Evolutionary conservation across 371 early-diverging fungal species (phyloP), one percentile per base, ranked within the genome.

Genomic region (Rhizopus sp.): DNA sequence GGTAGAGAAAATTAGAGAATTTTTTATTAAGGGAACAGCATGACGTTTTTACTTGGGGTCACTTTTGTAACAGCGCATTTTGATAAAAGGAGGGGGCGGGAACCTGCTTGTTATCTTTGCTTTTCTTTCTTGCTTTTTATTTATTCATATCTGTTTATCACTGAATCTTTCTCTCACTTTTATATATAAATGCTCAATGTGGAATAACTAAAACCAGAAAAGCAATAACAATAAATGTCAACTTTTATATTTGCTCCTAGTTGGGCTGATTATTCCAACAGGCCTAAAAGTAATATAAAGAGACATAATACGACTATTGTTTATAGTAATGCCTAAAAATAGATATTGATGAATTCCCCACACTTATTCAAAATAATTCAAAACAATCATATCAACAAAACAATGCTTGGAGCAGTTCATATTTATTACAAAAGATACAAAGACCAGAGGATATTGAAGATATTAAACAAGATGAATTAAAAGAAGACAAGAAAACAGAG

Each of bases 191-290:
- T 23, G 2, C 23, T 23, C 23, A 23, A 23, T 40, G 23, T 42
- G 32, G 12, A 40, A 15, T 15, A 39, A 32, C 7, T 6, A 16
- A 41, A 8, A 40, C 47, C 3, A 56, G 17, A 31, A 45, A 35
- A 17, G 9, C 17, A 35, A 46, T 37, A 50, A 15, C 46, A 52
- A 52, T 39, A 52, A 55, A 64, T 64, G 64, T 64, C 64, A 55
- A 64, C 60, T 59, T 64, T 64, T 64, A 56, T 59, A 56, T 64
- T 60, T 60, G 60, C 60, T 51, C 60, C 64, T 37, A 64, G 56
- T 60, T 59, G 64, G 64, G 48, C 47, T 15, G 47, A 51, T 37
- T 60, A 64, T 56, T 53, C 64, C n/a, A 64, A 64, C 45, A 49
- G 52, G 47, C 51, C 60, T 45, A 59, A 64, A 64, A 39, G 64